Conservation (phyloP, 2,329 filamentous ascomycete species). For the Fusarium agapanthi region DNA sequence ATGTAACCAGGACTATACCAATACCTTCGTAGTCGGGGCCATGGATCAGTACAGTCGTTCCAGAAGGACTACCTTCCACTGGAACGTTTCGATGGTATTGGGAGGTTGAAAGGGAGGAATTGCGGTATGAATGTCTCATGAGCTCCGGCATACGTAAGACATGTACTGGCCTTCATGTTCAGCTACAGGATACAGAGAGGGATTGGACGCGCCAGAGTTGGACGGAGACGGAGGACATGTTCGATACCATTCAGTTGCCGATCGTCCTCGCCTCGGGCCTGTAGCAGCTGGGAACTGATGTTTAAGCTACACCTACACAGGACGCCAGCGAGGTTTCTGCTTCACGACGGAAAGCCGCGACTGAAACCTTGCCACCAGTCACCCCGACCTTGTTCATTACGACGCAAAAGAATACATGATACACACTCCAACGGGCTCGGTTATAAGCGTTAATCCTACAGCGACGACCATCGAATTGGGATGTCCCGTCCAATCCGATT, state of each 20-base stretch:
- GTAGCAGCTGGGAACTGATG: neutral
- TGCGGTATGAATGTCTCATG: neutral
- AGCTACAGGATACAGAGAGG: too few relatives aligned
- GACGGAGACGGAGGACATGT: neutral
- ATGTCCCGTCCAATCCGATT: neutral
- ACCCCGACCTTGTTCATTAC: neutral
- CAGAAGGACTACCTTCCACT: neutral
- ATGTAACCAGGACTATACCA: neutral
- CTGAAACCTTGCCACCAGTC: neutral
- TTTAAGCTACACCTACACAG: neutral
- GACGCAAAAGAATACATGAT: neutral
- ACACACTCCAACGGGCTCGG: neutral
- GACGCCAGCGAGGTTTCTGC: neutral
- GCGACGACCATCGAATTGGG: neutral
- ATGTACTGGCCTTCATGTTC: neutral
- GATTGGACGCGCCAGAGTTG: neutral
- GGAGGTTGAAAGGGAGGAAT: neutral
- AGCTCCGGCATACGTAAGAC: neutral
- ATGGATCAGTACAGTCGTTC: neutral
- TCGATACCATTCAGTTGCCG: neutral
- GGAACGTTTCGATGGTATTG: neutral
- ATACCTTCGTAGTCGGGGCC: conserved; percentile 5
- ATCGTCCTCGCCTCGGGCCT: neutral
- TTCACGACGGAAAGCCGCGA: neutral
- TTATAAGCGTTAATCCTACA: neutral